Percentiles rank a stretch among this genome's conserved stretches.
phyloP scores from a whole-genome alignment of 176 grass and related monocot species.

The Stipa capillata region DNA sequence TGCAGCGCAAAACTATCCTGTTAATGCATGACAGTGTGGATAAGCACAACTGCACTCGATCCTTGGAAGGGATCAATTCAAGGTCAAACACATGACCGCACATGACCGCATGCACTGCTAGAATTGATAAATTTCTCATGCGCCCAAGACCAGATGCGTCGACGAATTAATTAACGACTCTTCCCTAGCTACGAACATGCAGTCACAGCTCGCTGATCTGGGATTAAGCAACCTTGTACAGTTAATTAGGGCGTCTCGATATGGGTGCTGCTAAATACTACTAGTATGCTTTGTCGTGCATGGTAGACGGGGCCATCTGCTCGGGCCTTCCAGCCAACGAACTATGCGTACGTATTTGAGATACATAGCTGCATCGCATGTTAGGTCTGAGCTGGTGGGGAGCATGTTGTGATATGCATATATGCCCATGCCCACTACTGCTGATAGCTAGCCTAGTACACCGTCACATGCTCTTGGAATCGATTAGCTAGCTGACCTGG shows the following conservation, averaged over 20 bases:
- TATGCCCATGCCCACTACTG: not conserved
- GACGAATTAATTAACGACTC: not conserved
- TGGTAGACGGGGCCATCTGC: not conserved
- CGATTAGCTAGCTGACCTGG: not conserved
- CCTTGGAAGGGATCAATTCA: too few species aligned
- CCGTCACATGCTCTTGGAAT: not conserved
- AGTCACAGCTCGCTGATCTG: too few species aligned
- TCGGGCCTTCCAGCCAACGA: not conserved
- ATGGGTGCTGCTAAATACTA: too few species aligned
- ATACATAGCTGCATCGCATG: not conserved
- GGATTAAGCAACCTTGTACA: not conserved
- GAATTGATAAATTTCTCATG: not conserved
- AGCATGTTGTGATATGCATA: not conserved
- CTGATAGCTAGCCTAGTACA: not conserved
- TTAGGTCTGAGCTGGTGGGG: slow-evolving; percentile 20
- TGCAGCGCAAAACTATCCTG: not conserved
- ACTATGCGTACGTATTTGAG: not conserved
- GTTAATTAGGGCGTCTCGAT: not conserved
- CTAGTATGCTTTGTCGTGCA: not conserved
- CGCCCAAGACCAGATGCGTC: not conserved
- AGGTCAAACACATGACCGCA: too few species aligned
- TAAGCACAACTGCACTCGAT: not conserved
- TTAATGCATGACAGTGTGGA: not conserved
- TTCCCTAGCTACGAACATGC: not conserved
- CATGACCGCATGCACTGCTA: too few species aligned